A percentile compares a stretch with the other conserved stretches of the same genome.
These are phyloP conservation scores for Ceratobasidium sp. DNA, from an alignment of 1,284 basidiomycete species.

Conservation along the genomic window DNA sequence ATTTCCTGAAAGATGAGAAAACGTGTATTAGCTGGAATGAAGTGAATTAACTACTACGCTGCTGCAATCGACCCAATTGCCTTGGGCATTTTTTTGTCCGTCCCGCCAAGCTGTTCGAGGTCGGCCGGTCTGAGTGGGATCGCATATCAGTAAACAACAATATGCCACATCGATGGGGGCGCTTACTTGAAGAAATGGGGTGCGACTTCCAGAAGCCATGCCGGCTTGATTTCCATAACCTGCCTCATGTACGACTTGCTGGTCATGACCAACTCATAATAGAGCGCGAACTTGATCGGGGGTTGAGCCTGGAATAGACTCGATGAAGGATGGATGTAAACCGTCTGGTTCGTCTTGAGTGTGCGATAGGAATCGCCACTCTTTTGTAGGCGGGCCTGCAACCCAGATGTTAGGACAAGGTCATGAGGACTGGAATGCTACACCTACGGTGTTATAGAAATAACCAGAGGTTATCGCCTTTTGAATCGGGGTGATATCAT, in stretches of 20 bases:
- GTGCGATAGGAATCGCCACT: slow-evolving; percentile 92
- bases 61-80: slow-evolving; percentile 44
- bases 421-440: background rate
- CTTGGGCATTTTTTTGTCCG: slow-evolving; percentile 92
- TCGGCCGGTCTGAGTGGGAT: slow-evolving; percentile 59
- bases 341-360: slow-evolving; percentile 92
- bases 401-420: slow-evolving; percentile 12
- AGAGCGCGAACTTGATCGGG: slow-evolving; percentile 86
- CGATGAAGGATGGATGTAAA: slow-evolving; percentile 95
- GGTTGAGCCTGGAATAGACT: slow-evolving; percentile 95
- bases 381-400: slow-evolving; percentile 82
- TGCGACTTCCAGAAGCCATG: slow-evolving; percentile 92
- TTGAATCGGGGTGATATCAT: slow-evolving; percentile 90
- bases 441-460: slow-evolving; percentile 88
- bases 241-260: slow-evolving; percentile 82
- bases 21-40: background rate
- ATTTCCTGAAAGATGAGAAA: slow-evolving; percentile 34
- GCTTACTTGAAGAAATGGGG: slow-evolving; percentile 89
- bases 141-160: slow-evolving; percentile 34
- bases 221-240: slow-evolving; percentile 80
- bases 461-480: slow-evolving; percentile 94
- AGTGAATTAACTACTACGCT: slow-evolving; percentile 4
- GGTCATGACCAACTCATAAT: slow-evolving; percentile 93
- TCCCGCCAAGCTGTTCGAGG: slow-evolving; percentile 78
- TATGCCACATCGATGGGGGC: too few species aligned